phyloP scores from a whole-genome alignment of 1,284 basidiomycete genomes.

The Naganishia albida region DNA sequence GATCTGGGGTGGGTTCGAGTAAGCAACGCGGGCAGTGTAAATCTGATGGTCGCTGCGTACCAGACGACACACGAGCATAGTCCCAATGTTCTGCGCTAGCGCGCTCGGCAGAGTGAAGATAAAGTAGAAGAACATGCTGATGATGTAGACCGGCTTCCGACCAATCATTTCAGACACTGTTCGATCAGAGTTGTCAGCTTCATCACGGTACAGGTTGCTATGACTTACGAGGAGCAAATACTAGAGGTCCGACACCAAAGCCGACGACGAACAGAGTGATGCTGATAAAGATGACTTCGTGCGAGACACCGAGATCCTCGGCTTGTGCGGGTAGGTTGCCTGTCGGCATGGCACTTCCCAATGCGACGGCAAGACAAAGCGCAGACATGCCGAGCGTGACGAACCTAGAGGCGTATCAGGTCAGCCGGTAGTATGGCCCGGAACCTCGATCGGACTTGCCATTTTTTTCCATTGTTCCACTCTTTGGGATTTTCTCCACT shows the following conservation, averaged over 20 bases:
- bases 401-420: slow-evolving; percentile 33
- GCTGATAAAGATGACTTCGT: slow-evolving; percentile 52
- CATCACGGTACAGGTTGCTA: not conserved
- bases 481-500: slow-evolving; percentile 42
- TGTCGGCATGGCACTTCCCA: slow-evolving; percentile 56
- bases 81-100: slow-evolving; percentile 54
- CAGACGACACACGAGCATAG: slow-evolving; percentile 55
- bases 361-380: slow-evolving; percentile 47
- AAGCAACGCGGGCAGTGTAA: not conserved
- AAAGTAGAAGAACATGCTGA: slow-evolving; percentile 52
- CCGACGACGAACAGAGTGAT: slow-evolving; percentile 58
- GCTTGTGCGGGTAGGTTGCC: slow-evolving; percentile 51
- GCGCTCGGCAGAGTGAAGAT: slow-evolving; percentile 54
- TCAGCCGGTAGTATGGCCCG: not conserved
- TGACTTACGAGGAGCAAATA: slow-evolving; percentile 51
- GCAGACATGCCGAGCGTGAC: slow-evolving; percentile 41
- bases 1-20: slow-evolving; percentile 34
- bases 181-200: slow-evolving; percentile 29
- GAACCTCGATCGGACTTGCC: slow-evolving; percentile 34
- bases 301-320: slow-evolving; percentile 48
- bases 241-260: slow-evolving; percentile 52
- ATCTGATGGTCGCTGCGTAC: slow-evolving; percentile 28
- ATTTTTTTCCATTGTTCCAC: slow-evolving; percentile 43
- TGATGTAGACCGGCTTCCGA: slow-evolving; percentile 51
- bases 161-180: slow-evolving; percentile 50